A percentile compares a stretch with the other conserved stretches of the same genome.
phyloP scores from a whole-genome alignment of 257 asterid species.

The Oldenlandia corymbosa region DNA sequence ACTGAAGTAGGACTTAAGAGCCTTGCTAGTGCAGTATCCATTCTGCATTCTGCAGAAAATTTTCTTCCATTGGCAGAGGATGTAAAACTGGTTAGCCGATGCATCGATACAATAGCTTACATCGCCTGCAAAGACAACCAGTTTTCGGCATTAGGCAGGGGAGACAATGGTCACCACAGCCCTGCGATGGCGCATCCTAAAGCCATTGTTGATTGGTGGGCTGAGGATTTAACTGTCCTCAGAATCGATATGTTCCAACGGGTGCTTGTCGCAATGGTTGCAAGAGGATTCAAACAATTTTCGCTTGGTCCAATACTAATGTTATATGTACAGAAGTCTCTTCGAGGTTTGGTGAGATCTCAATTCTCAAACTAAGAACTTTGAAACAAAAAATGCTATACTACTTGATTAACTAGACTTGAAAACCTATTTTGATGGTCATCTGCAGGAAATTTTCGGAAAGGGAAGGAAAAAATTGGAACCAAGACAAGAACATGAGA shows the following conservation, averaged over 20 bases:
- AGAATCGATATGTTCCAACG: constrained; percentile 73
- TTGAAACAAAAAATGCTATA: no score
- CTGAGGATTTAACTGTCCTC: constrained; percentile 67
- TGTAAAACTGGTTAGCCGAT: constrained; percentile 64
- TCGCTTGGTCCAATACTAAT: constrained; percentile 75
- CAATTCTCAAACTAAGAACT: constrained; percentile 20
- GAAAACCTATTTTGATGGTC: constrained; percentile 11
- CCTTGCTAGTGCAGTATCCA: constrained; percentile 64
- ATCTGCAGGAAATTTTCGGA: constrained; percentile 77
- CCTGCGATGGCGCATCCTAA: constrained; percentile 29
- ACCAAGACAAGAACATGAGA: constrained; percentile 65
- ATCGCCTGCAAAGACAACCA: constrained; percentile 66
- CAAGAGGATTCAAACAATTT: constrained; percentile 66
- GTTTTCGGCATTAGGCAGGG: constrained; percentile 32
- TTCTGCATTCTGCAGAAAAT: constrained; percentile 55
- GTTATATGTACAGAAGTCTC: constrained; percentile 81
- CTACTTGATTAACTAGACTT: constrained; percentile 14
- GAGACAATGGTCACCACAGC: constrained; percentile 24
- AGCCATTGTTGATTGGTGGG: constrained; percentile 77
- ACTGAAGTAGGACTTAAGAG: constrained; percentile 70
- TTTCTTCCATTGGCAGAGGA: constrained; percentile 67
- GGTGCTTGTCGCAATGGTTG: constrained; percentile 69
- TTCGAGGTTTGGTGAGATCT: constrained; percentile 92
- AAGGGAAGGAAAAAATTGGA: constrained; percentile 67
- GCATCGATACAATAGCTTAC: constrained; percentile 64